Conservation (phyloP, 1,284 basidiomycete genomes). For the Cryptococcus hybrid region DNA sequence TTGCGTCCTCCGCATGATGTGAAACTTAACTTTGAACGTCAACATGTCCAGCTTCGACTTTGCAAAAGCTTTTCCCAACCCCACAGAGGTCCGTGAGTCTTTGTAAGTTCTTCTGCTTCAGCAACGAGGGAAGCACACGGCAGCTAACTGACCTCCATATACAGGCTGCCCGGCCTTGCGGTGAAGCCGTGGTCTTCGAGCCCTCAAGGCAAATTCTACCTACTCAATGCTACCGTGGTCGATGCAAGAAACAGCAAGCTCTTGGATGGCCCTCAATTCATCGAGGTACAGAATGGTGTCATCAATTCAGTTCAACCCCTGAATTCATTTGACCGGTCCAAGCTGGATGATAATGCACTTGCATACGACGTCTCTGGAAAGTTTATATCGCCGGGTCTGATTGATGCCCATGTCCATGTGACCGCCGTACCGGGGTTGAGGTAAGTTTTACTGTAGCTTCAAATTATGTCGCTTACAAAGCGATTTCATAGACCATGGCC, state of each 20-base stretch:
- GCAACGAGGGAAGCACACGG: background rate
- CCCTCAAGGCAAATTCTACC: background rate
- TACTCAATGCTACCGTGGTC: constrained; percentile 20
- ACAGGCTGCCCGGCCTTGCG: background rate
- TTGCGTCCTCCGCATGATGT: no score
- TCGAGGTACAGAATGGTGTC: constrained; percentile 43
- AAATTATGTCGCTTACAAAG: background rate
- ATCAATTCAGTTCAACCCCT: constrained; percentile 29
- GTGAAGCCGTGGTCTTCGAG: background rate
- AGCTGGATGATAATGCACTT: constrained; percentile 28
- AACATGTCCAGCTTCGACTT: background rate
- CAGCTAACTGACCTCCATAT: background rate
- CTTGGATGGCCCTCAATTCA: constrained; percentile 37
- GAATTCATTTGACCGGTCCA: constrained; percentile 1
- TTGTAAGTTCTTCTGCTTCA: background rate
- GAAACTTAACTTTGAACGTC: background rate
- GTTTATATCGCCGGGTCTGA: constrained; percentile 50
- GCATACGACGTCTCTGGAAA: constrained; percentile 46
- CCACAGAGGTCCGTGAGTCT: background rate
- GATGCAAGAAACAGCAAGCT: constrained; percentile 21
- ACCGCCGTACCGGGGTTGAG: constrained; percentile 49
- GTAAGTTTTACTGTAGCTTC: constrained; percentile 3
- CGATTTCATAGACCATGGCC: constrained; percentile 28
- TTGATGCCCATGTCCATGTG: constrained; percentile 54
- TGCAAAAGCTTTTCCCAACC: background rate